Percentiles rank a stretch among this genome's conserved stretches.
Conservation (phyloP, 2,329 filamentous ascomycete genomes). For the Elsinoe batatas region DNA sequence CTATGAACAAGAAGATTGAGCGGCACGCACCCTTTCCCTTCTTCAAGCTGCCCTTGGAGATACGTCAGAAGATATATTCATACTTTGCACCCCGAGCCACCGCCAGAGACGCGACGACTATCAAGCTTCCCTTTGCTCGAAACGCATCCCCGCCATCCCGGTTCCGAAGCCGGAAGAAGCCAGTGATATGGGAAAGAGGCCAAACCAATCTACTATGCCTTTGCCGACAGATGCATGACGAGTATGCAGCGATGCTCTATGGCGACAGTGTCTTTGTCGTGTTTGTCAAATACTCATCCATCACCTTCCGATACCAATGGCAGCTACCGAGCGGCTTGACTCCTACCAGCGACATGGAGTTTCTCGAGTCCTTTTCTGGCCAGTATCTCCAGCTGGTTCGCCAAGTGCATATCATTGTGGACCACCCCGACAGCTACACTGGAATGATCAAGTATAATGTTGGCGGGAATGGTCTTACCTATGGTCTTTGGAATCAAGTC, state of each 20-base stretch:
- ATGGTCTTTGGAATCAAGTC: slow-evolving; percentile 34
- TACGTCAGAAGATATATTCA: slow-evolving; percentile 34
- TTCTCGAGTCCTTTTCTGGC: slow-evolving; percentile 34
- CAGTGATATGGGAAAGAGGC: slow-evolving; percentile 36
- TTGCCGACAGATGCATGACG: slow-evolving; percentile 34
- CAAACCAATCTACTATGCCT: slow-evolving; percentile 32
- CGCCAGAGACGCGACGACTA: slow-evolving; percentile 7
- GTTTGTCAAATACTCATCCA: slow-evolving; percentile 34
- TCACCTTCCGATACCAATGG: slow-evolving; percentile 37
- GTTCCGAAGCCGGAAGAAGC: slow-evolving; percentile 18
- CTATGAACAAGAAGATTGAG: slow-evolving; percentile 7
- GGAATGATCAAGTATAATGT: slow-evolving; percentile 45
- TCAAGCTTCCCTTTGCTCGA: slow-evolving; percentile 4
- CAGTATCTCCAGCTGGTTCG: slow-evolving; percentile 34
- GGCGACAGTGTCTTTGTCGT: slow-evolving; percentile 38
- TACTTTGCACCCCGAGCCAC: slow-evolving; percentile 34
- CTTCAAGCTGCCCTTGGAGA: slow-evolving; percentile 34
- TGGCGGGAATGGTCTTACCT: slow-evolving; percentile 34
- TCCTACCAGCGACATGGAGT: slow-evolving; percentile 31
- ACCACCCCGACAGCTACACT: slow-evolving; percentile 40
- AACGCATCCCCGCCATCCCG: slow-evolving; percentile 2
- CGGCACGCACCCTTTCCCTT: slow-evolving; percentile 20
- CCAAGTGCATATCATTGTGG: slow-evolving; percentile 35
- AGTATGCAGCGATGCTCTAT: slow-evolving; percentile 38
- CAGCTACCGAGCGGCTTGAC: slow-evolving; percentile 32